Percentiles rank a stretch among this genome's conserved stretches.
These are phyloP conservation scores for Myxozyma nipponensis DNA, from an alignment of 805 yeast genomes.

Conservation along the genomic window DNA sequence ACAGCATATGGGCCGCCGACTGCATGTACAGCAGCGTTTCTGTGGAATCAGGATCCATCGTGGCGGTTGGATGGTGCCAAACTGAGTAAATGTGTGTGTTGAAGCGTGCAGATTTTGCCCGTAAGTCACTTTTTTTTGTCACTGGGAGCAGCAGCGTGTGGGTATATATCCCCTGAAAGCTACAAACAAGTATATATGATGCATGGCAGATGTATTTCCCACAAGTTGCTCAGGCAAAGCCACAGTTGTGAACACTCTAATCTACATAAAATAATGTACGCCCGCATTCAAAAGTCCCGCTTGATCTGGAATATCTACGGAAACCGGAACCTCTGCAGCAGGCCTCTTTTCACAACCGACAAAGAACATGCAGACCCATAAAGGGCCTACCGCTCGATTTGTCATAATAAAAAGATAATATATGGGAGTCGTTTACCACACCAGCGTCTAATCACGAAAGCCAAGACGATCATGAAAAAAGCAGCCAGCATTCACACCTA, in stretches of 20 bases:
- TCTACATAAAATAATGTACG: no score
- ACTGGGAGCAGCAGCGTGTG: no score
- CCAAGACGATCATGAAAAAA: not conserved
- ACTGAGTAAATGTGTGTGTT: no score
- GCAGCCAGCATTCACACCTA: conserved; percentile 11
- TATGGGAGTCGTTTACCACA: conserved; percentile 30
- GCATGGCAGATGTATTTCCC: no score
- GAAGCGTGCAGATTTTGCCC: no score
- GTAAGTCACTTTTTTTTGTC: no score
- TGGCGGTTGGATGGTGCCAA: no score
- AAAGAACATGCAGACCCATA: conserved; percentile 3
- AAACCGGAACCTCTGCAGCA: conserved; percentile 23
- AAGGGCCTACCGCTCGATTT: conserved; percentile 3
- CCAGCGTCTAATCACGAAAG: not conserved
- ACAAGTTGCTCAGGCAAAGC: no score
- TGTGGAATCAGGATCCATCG: not conserved
- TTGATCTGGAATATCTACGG: not conserved
- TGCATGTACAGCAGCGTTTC: conserved; percentile 10
- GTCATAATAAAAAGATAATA: no score
- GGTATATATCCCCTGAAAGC: no score
- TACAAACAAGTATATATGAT: no score
- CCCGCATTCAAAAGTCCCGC: conserved; percentile 25
- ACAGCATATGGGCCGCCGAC: conserved; percentile 17
- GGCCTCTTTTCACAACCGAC: not conserved
- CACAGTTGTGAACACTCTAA: no score